A percentile compares a stretch with the other conserved stretches of the same genome.
Conservation (phyloP, 1,284 basidiomycete genomes). For the Malassezia cuniculi region DNA sequence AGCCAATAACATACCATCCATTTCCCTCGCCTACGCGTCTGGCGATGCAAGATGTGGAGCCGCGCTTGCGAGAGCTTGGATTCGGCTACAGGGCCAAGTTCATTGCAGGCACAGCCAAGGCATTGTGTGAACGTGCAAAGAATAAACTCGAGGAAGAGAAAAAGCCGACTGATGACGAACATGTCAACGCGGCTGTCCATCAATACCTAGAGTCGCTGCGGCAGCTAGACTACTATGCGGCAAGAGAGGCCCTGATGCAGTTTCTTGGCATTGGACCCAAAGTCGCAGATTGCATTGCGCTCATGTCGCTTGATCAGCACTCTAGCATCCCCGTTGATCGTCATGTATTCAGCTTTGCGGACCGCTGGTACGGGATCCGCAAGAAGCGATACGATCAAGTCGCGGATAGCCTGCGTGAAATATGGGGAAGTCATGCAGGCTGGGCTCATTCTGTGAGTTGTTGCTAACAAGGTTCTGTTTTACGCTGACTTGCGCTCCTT, state of each 20-base stretch:
- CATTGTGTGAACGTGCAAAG: slow-evolving; percentile 51
- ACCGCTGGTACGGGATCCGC: slow-evolving; percentile 36
- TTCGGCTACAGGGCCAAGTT: slow-evolving; percentile 93
- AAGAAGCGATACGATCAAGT: slow-evolving; percentile 38
- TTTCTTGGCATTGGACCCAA: slow-evolving; percentile 80
- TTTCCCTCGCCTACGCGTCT: slow-evolving; percentile 69
- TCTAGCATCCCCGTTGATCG: slow-evolving; percentile 41
- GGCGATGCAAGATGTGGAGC: slow-evolving; percentile 51
- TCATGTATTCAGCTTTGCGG: slow-evolving; percentile 42
- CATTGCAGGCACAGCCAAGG: slow-evolving; percentile 67
- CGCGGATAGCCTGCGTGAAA: slow-evolving; percentile 27
- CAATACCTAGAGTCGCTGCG: slow-evolving; percentile 56
- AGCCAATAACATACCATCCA: slow-evolving; percentile 57
- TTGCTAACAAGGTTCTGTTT: slow-evolving; percentile 21
- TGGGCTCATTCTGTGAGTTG: slow-evolving; percentile 38
- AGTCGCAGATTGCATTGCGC: slow-evolving; percentile 57
- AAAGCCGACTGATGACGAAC: neutral
- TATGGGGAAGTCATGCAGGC: slow-evolving; percentile 42
- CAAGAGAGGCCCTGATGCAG: slow-evolving; percentile 65
- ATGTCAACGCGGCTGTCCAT: slow-evolving; percentile 45
- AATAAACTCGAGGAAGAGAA: neutral
- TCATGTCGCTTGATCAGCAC: slow-evolving; percentile 81
- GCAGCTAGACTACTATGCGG: slow-evolving; percentile 51
- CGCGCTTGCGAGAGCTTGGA: slow-evolving; percentile 61
- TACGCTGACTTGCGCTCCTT: slow-evolving; percentile 36